phyloP scores from a whole-genome alignment of 2,329 filamentous ascomycete species.

The Mycocentrospora acerina region DNA sequence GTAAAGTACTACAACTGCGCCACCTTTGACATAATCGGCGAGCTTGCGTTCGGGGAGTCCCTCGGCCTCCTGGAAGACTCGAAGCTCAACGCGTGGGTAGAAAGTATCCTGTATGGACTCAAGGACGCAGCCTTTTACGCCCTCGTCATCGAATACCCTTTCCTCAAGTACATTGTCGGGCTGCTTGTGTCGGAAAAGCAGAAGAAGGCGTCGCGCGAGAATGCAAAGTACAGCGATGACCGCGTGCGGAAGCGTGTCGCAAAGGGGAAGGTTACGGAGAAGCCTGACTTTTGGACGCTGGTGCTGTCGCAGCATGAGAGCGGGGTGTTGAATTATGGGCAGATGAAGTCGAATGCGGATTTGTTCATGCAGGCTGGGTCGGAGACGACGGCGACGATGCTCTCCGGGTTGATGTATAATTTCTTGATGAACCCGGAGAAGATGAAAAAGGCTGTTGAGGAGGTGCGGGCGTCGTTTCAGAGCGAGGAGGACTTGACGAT shows the following conservation, averaged over 20 bases:
- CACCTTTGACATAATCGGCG: conserved; percentile 26
- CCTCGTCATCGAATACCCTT: conserved; percentile 8
- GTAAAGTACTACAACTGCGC: conserved; percentile 22
- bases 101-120: conserved; percentile 11
- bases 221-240: conserved; percentile 7
- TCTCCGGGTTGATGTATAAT: conserved; percentile 15
- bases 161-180: conserved; percentile 6
- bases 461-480: conserved; percentile 18
- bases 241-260: conserved; percentile 9
- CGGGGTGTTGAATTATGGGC: conserved; percentile 6
- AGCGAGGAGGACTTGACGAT: conserved; percentile 17
- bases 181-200: conserved; percentile 6
- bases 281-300: conserved; percentile 12
- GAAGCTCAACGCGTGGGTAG: conserved; percentile 10
- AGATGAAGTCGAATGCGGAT: conserved; percentile 10
- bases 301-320: conserved; percentile 9
- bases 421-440: conserved; percentile 13
- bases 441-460: conserved; percentile 8
- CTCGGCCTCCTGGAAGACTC: conserved; percentile 20
- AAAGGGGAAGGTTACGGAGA: conserved; percentile 6
- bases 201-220: conserved; percentile 9
- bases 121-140: conserved; percentile 6
- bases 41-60: conserved; percentile 22
- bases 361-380: conserved; percentile 22
- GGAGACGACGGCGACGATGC: conserved; percentile 24